phyloP scores from a whole-genome alignment of 768 basidiomycete genomes.

The Daedaleopsis sinensis region DNA sequence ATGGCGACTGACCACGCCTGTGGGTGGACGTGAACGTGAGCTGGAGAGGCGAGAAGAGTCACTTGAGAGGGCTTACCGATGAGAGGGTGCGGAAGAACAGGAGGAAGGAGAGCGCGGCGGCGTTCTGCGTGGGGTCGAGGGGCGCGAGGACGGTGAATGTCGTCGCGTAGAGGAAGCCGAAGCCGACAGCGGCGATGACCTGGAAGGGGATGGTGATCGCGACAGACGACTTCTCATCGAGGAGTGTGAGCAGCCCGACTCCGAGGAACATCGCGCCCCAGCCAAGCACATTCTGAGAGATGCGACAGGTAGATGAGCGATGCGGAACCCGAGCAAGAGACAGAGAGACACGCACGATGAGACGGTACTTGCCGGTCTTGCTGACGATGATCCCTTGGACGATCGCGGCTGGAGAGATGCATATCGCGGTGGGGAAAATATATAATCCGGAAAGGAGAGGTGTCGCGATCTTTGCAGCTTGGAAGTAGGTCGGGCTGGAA shows the following conservation, averaged over 20 bases:
- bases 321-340: conserved; percentile 7
- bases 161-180: conserved; percentile 28
- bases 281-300: conserved; percentile 36
- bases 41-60: not conserved
- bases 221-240: conserved; percentile 25
- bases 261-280: conserved; percentile 43
- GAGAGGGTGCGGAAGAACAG: conserved; percentile 30
- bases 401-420: conserved; percentile 43
- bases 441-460: conserved; percentile 43
- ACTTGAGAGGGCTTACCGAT: conserved; percentile 16
- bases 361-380: conserved; percentile 36
- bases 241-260: conserved; percentile 37
- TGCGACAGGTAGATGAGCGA: conserved; percentile 35
- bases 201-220: conserved; percentile 25
- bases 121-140: conserved; percentile 34
- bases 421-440: conserved; percentile 36
- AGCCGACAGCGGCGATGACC: conserved; percentile 31
- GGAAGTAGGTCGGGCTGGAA: conserved; percentile 45
- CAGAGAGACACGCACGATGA: conserved; percentile 25
- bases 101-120: conserved; percentile 38
- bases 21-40: not conserved
- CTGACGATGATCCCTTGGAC: conserved; percentile 37
- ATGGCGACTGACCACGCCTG: conserved; percentile 42
- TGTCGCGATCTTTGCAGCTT: conserved; percentile 42
- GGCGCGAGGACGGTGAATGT: conserved; percentile 22